Evolutionary conservation across 2,329 filamentous ascomycete species (phyloP).

Genomic region (Fusarium bactridioides): DNA sequence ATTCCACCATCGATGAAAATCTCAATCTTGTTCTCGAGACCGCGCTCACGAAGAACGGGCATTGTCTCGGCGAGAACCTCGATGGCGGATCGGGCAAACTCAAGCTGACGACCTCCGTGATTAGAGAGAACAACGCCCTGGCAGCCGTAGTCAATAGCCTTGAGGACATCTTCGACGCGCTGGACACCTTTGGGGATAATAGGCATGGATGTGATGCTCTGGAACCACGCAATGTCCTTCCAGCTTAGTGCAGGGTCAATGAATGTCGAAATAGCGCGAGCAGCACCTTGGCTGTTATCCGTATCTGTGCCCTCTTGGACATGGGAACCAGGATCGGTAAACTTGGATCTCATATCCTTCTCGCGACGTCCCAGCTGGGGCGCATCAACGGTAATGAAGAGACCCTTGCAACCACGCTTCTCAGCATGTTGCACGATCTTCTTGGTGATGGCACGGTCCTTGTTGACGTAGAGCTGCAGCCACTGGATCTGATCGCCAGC

Average conservation of each 20-base stretch:
- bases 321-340: constrained; percentile 81
- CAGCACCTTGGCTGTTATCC: constrained; percentile 90
- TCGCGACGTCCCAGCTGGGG: constrained; percentile 93
- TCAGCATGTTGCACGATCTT: constrained; percentile 93
- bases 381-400: constrained; percentile 98
- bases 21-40: constrained; percentile 80
- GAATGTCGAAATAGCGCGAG: constrained; percentile 93
- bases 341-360: constrained; percentile 97
- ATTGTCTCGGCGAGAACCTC: constrained; percentile 94
- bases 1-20: constrained; percentile 92
- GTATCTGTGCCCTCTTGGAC: constrained; percentile 81
- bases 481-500: constrained; percentile 86
- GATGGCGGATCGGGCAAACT: constrained; percentile 87
- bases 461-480: constrained; percentile 98
- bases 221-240: constrained; percentile 95
- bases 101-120: constrained; percentile 93
- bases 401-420: constrained; percentile 86
- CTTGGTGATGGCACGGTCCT: constrained; percentile 88
- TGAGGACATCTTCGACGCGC: constrained; percentile 91
- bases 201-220: constrained; percentile 88
- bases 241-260: constrained; percentile 95
- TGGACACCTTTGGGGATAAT: constrained; percentile 97
- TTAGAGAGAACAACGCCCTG: constrained; percentile 95
- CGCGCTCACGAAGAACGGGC: constrained; percentile 79
- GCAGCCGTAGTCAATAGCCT: constrained; percentile 81